Evolutionary conservation across 2,329 filamentous ascomycete genomes (phyloP), one percentile per base, ranked within the genome.

Genomic region (Alternaria metachromatica): DNA sequence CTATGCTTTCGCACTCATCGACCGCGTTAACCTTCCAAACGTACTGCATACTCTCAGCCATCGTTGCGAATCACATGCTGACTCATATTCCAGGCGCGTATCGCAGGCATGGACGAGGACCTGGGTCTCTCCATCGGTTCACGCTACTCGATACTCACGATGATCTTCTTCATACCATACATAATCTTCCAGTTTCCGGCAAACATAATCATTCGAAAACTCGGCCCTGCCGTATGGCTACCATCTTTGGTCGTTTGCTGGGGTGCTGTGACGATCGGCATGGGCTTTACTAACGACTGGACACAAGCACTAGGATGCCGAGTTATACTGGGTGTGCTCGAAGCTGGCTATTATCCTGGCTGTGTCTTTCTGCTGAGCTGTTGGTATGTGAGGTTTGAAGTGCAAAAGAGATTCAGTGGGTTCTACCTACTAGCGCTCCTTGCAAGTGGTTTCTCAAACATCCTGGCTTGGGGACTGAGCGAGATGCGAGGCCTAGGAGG

Each of bases 381-480:
- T 2, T 73, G 71, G 71, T 73, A 73, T 37, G 54, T 62, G 6
- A 55, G 67, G 2, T 73, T 58, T 28, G 72, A 74, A 45, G 67
- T 70, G 3, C 68, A 68, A 25, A 71, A 69, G 48, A 37, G 72
- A 4, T 64, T 72, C 5, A 69, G 65, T 9, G 58, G 63, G 2
- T 74, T 73, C 48, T 74, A 72, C 28, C 58, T 72, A 44, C 69
- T 75, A 3, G 62, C 75, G 3, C 60, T 77, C 10, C 55, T 77
- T 2, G 64, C 74, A 6, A 71, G 70, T 41, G 76, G 70, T 1
- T 78, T 78, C 51, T 72, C 71, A 1, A 74, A 74, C 6, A 76
- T 78, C 43, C 50, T 78, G 26, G 76, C 76, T 3, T 77, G 76
- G 60, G 74, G 64, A 1, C 54, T 78, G 13, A 75, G 72, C 7